These are phyloP conservation scores for Phyllostachys edulis DNA, from an alignment of 176 grass and related monocot species.

Conservation along the genomic window DNA sequence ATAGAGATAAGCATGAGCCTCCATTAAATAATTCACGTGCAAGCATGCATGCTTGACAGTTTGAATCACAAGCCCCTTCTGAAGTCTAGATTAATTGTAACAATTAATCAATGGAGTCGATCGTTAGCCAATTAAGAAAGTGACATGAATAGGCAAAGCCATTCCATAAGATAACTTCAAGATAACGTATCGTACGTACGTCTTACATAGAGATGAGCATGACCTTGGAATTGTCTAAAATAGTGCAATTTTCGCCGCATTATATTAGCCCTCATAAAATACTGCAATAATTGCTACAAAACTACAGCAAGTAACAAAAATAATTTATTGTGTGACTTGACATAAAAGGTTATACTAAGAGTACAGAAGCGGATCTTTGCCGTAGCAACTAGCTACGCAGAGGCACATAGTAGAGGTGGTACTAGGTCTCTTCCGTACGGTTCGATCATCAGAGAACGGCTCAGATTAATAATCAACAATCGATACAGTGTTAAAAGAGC, in stretches of 20 bases:
- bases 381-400: too few species aligned
- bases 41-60: not conserved
- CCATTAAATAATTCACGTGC: not conserved
- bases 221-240: not conserved
- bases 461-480: too few species aligned
- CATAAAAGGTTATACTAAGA: not conserved
- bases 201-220: too few species aligned
- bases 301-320: not conserved
- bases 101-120: not conserved
- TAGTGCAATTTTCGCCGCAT: not conserved
- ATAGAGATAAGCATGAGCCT: not conserved
- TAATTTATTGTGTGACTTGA: not conserved
- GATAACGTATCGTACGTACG: too few species aligned
- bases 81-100: not conserved
- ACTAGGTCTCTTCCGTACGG: too few species aligned
- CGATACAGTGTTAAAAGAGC: too few species aligned
- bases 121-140: not conserved
- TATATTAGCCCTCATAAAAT: not conserved
- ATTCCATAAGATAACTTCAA: not conserved
- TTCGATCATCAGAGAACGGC: too few species aligned
- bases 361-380: too few species aligned
- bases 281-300: not conserved
- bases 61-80: not conserved
- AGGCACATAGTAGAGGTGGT: too few species aligned
- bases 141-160: not conserved